These are phyloP conservation scores for Naganishia onofrii DNA, from an alignment of 768 basidiomycete genomes.

Conservation along the genomic window DNA sequence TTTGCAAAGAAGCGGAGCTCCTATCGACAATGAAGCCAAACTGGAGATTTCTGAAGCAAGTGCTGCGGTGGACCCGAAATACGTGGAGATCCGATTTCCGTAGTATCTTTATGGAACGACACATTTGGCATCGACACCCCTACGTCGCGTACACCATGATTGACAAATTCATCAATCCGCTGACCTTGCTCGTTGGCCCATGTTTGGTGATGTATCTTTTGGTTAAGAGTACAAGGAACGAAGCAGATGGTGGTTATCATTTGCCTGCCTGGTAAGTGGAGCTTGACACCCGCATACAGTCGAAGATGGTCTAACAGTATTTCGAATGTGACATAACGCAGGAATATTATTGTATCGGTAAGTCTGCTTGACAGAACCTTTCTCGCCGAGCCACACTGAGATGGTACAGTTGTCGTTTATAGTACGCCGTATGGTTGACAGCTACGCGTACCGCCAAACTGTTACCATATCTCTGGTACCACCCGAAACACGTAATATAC, in stretches of 20 bases:
- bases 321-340: conserved; percentile 11
- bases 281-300: neutral
- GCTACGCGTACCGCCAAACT: conserved; percentile 61
- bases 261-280: conserved; percentile 51
- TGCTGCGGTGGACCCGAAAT: conserved; percentile 87
- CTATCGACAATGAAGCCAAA: conserved; percentile 94
- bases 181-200: conserved; percentile 82
- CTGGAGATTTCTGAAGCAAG: conserved; percentile 93
- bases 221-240: conserved; percentile 68
- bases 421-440: conserved; percentile 55
- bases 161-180: conserved; percentile 54
- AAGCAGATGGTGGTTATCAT: conserved; percentile 48
- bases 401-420: neutral
- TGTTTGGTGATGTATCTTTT: conserved; percentile 71
- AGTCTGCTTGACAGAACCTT: conserved; percentile 22
- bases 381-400: neutral
- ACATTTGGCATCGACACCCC: conserved; percentile 84
- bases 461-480: conserved; percentile 73
- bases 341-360: conserved; percentile 46
- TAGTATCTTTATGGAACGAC: conserved; percentile 79
- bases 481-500: conserved; percentile 72
- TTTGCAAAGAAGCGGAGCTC: conserved; percentile 60
- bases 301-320: neutral
- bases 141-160: conserved; percentile 85
- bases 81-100: conserved; percentile 89